Evolutionary conservation across 2,329 filamentous ascomycete genomes (phyloP), one percentile per base, ranked within the genome.

Genomic region (Albifimbria verrucaria): DNA sequence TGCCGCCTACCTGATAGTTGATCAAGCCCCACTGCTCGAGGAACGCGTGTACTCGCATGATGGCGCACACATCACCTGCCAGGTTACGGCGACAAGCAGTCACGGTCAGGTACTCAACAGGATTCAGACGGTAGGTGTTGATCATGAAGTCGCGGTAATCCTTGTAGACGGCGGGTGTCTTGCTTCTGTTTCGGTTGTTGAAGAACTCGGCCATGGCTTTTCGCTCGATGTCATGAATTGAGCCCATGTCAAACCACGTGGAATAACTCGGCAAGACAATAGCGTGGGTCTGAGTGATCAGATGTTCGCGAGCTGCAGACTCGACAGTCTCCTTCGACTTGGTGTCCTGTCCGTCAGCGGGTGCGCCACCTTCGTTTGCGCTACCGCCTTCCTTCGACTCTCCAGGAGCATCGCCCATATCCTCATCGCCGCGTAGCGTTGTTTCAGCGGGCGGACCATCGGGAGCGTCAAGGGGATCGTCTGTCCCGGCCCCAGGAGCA

Each of bases 91-190:
- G 83, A 69, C 94, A 99, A 49, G 94, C 94, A 11, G 94, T 99
- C 51, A 99, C 93, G 5, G 94, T 99, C 52, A 99, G 80, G 67
- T 99, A 99, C 71, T 99, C 94, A 51, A 92, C 83, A 5, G 94
- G 94, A 68, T 97, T 99, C 52, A 99, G 77, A 36, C 94, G 88
- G 73, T 99, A 99, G 15, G 94, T 97, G 76, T 99, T 99, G 76
- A 99, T 92, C 94, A 99, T 99, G 68, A 99, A 99, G 68, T 99
- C 94, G 62, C 94, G 88, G 73, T 99, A 99, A 68, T 99, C 94
- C 74, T 97, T 97, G 78, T 99, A 99, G 21, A 97, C 90, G 48
- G 92, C 87, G 1, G 92, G 89, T 0, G 94, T 99, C 77, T 99
- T 99, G 85, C 94, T 97, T 65, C 94, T 88, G 74, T 99, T 99